Percentiles rank a stretch among this genome's conserved stretches.
phyloP scores from a whole-genome alignment of 352 stramenopile genomes.

The Globisporangium heterothallicum region DNA sequence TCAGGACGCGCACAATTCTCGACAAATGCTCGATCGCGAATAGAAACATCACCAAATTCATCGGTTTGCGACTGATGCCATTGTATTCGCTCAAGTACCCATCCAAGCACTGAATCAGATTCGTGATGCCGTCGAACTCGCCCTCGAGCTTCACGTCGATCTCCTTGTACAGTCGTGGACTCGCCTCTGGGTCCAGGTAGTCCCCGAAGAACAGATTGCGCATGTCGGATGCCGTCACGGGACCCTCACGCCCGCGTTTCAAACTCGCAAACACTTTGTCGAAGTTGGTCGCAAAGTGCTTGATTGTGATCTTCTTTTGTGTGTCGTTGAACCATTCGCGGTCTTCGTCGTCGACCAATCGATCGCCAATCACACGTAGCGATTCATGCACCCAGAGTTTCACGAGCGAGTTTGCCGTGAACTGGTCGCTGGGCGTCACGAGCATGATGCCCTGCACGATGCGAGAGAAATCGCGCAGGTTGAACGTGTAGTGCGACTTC shows the following conservation, averaged over 20 bases:
- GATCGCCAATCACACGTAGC: conserved; percentile 92
- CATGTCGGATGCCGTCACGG: conserved; percentile 74
- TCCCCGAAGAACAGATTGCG: conserved; percentile 92
- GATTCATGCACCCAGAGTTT: conserved; percentile 94
- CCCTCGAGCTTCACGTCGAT: conserved; percentile 61
- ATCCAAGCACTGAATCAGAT: conserved; percentile 83
- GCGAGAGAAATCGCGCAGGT: conserved; percentile 91
- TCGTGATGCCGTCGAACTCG: conserved; percentile 73
- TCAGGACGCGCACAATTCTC: conserved; percentile 88
- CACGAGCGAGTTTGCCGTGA: conserved; percentile 76
- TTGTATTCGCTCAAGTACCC: conserved; percentile 92
- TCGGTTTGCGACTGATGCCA: conserved; percentile 88
- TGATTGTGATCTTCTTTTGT: conserved; percentile 83
- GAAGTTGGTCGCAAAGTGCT: conserved; percentile 86
- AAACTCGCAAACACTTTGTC: conserved; percentile 82
- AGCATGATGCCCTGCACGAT: conserved; percentile 94
- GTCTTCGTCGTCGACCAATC: conserved; percentile 90
- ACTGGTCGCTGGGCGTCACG: conserved; percentile 75
- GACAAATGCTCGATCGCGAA: conserved; percentile 95
- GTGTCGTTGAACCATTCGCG: conserved; percentile 90
- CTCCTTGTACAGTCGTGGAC: conserved; percentile 73
- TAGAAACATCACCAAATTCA: conserved; percentile 96
- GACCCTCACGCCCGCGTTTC: conserved; percentile 66
- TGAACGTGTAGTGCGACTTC: conserved; percentile 97
- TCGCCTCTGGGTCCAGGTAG: conserved; percentile 82